Percentiles rank a stretch among this genome's conserved stretches.
Conservation (phyloP, 2,329 filamentous ascomycete species). For the Pseudomassariella vexata region DNA sequence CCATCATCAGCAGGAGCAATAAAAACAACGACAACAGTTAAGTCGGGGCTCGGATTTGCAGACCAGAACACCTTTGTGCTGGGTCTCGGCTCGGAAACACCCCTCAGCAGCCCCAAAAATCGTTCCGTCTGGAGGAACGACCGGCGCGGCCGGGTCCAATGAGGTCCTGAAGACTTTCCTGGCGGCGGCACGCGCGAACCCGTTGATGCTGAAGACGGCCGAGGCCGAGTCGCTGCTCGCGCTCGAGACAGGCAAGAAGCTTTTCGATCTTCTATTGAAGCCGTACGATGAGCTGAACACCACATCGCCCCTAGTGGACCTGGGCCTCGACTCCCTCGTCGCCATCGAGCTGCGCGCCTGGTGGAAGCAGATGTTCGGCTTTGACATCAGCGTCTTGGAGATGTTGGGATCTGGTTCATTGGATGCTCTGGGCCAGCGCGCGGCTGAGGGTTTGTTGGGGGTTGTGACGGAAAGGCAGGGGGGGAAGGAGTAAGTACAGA, state of each 20-base stretch:
- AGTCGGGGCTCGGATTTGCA: too few species aligned
- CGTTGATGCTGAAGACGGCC: conserved; percentile 4
- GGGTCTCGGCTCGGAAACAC: too few species aligned
- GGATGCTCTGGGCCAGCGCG: conserved; percentile 12
- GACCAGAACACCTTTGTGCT: too few species aligned
- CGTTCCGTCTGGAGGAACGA: too few species aligned
- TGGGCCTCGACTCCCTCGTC: conserved; percentile 13
- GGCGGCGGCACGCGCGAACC: too few species aligned
- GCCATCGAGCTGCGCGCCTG: conserved; percentile 32
- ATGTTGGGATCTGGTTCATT: conserved; percentile 12
- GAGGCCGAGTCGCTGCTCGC: conserved; percentile 7
- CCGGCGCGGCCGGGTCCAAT: too few species aligned
- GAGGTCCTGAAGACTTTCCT: too few species aligned
- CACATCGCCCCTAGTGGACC: conserved; percentile 7
- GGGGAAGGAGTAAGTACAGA: too few species aligned
- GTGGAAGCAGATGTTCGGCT: conserved; percentile 20
- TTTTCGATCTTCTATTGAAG: conserved; percentile 12
- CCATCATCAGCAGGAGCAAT: too few species aligned
- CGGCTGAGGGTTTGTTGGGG: conserved; percentile 10
- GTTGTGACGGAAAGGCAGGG: too few species aligned
- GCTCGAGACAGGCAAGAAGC: conserved; percentile 10
- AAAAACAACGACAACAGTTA: too few species aligned
- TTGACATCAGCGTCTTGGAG: conserved; percentile 13
- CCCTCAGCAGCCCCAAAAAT: too few species aligned
- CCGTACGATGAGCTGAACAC: conserved; percentile 11